Percentiles rank a stretch among this genome's conserved stretches.
Evolutionary conservation across 2,329 filamentous ascomycete species (phyloP).

Genomic region (Colletotrichum godetiae): DNA sequence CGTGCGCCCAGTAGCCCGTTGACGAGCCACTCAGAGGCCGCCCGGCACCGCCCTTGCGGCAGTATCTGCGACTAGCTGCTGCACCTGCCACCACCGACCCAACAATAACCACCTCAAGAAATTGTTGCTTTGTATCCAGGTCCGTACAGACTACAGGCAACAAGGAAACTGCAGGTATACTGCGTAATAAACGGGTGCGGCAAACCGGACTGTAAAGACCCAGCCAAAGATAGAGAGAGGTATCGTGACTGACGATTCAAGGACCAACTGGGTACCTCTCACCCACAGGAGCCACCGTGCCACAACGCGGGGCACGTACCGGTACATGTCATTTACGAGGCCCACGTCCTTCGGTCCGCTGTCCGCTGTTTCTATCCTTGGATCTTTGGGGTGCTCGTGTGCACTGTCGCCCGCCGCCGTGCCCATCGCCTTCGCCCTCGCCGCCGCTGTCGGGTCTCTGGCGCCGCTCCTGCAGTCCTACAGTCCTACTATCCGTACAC

Average conservation of each 20-base stretch:
- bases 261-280: background rate
- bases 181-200: background rate
- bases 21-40: slow-evolving; percentile 17
- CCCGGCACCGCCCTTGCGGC: slow-evolving; percentile 24
- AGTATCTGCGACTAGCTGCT: slow-evolving; percentile 9
- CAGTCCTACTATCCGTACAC: too few species aligned
- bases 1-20: slow-evolving; percentile 3
- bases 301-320: slow-evolving; percentile 29
- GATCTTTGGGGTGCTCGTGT: slow-evolving; percentile 17
- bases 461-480: too few species aligned
- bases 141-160: background rate
- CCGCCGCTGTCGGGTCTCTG: background rate
- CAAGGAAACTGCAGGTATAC: background rate
- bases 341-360: background rate
- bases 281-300: slow-evolving; percentile 4
- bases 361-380: slow-evolving; percentile 33
- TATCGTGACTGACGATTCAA: background rate
- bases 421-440: slow-evolving; percentile 13
- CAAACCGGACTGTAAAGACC: background rate
- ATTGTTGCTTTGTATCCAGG: too few species aligned
- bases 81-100: background rate
- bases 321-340: slow-evolving; percentile 1
- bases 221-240: background rate
- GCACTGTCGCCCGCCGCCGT: slow-evolving; percentile 3
- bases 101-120: background rate